phyloP scores from a whole-genome alignment of 1,139 yeast species.

The Yueomyces sp. region DNA sequence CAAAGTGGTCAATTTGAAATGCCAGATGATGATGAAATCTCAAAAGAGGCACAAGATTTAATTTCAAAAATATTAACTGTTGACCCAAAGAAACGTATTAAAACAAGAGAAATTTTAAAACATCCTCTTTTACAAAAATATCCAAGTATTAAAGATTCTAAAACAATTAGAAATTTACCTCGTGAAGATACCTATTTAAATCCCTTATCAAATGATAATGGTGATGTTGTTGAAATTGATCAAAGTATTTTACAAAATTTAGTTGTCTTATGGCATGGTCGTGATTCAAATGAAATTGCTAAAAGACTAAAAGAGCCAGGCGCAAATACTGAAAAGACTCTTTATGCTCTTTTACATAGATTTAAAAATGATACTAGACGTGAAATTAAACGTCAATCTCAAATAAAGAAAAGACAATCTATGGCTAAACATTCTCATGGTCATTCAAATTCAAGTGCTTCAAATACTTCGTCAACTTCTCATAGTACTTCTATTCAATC shows the following conservation, averaged over 20 bases:
- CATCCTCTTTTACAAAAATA: slow-evolving; percentile 69
- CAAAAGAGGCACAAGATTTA: slow-evolving; percentile 58
- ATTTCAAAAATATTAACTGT: slow-evolving; percentile 62
- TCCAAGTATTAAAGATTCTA: slow-evolving; percentile 28
- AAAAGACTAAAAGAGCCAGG: slow-evolving; percentile 42
- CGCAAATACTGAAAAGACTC: slow-evolving; percentile 60
- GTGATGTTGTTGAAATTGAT: slow-evolving; percentile 36
- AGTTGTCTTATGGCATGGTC: slow-evolving; percentile 64
- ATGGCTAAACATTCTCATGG: slow-evolving; percentile 1
- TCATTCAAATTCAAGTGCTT: not conserved
- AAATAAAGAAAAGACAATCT: slow-evolving; percentile 17
- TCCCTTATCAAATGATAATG: slow-evolving; percentile 33
- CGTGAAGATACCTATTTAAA: slow-evolving; percentile 50
- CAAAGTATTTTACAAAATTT: slow-evolving; percentile 53
- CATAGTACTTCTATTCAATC: slow-evolving; percentile 5
- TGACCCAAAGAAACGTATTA: slow-evolving; percentile 64
- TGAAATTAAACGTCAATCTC: slow-evolving; percentile 16
- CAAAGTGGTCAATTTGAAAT: slow-evolving; percentile 79
- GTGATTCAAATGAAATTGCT: slow-evolving; percentile 44
- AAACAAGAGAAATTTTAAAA: slow-evolving; percentile 58
- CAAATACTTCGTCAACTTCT: slow-evolving; percentile 1
- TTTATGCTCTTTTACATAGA: slow-evolving; percentile 46
- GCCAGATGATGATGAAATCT: slow-evolving; percentile 62
- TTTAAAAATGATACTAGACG: slow-evolving; percentile 27
- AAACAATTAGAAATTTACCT: slow-evolving; percentile 40